phyloP scores from a whole-genome alignment of 2,329 filamentous ascomycete species.

The Ophiostoma angusticollis region DNA sequence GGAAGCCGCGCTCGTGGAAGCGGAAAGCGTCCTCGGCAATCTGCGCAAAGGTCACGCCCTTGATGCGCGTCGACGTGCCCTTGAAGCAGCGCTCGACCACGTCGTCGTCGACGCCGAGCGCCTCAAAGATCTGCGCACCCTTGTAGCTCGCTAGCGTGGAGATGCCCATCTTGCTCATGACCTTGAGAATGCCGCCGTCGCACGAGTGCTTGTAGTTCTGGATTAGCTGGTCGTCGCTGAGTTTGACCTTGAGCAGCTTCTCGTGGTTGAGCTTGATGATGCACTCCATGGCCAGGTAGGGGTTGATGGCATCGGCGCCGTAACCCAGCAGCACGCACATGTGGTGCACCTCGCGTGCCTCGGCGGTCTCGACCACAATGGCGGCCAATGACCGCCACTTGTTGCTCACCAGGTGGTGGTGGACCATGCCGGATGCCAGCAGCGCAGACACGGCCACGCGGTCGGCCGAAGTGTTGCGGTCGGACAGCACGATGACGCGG shows the following conservation, averaged over 20 bases:
- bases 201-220: conserved; percentile 95
- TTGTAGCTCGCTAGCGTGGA: conserved; percentile 94
- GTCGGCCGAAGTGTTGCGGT: conserved; percentile 70
- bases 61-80: conserved; percentile 86
- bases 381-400: conserved; percentile 88
- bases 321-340: conserved; percentile 98
- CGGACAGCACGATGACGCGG: conserved; percentile 78
- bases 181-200: conserved; percentile 91
- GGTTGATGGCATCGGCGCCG: conserved; percentile 86
- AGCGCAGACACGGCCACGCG: conserved; percentile 78
- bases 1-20: conserved; percentile 88
- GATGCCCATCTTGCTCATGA: conserved; percentile 99
- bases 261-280: conserved; percentile 95
- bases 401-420: conserved; percentile 90
- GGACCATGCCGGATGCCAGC: conserved; percentile 82
- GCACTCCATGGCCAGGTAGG: conserved; percentile 90
- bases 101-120: conserved; percentile 79
- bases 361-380: conserved; percentile 79
- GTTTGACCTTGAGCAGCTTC: conserved; percentile 80
- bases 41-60: conserved; percentile 83
- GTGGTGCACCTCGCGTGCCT: conserved; percentile 94
- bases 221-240: conserved; percentile 69
- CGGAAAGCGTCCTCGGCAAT: conserved; percentile 92
- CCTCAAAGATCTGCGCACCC: conserved; percentile 95
- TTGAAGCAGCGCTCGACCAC: conserved; percentile 93